These are phyloP conservation scores for Phytophthora citrophthora DNA, from an alignment of 352 stramenopile genomes.

Conservation along the genomic window DNA sequence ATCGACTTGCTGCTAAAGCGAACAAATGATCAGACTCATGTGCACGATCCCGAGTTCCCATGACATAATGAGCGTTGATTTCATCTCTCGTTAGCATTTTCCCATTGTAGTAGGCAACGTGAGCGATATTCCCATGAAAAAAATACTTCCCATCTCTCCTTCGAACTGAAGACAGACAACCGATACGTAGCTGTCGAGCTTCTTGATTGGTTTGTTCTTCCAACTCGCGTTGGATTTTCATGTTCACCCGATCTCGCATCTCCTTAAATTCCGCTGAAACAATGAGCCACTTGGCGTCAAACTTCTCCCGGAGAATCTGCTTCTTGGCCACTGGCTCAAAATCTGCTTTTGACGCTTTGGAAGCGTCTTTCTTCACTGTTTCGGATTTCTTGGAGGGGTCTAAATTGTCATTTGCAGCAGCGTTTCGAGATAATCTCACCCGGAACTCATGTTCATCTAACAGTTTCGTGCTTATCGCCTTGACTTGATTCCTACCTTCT, in stretches of 20 bases:
- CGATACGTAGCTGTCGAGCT: constrained; percentile 71
- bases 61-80: constrained; percentile 78
- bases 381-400: constrained; percentile 11
- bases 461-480: constrained; percentile 66
- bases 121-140: constrained; percentile 83
- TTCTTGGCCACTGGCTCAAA: constrained; percentile 87
- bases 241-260: constrained; percentile 74
- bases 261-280: constrained; percentile 70
- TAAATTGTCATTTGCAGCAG: constrained; percentile 8
- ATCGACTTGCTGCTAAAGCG: constrained; percentile 68
- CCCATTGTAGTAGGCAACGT: constrained; percentile 87
- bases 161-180: constrained; percentile 64
- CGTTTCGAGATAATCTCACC: constrained; percentile 62
- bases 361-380: constrained; percentile 58
- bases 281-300: constrained; percentile 63
- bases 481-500: constrained; percentile 75
- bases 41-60: constrained; percentile 65
- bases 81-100: constrained; percentile 62
- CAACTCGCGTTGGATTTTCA: constrained; percentile 75
- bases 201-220: constrained; percentile 66
- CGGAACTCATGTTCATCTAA: constrained; percentile 88
- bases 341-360: constrained; percentile 67
- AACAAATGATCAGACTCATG: constrained; percentile 83
- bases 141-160: constrained; percentile 83
- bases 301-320: constrained; percentile 75